A percentile compares a stretch with the other conserved stretches of the same genome.
Conservation (phyloP, 2,329 filamentous ascomycete species). For the Endocalyx cinctus region DNA sequence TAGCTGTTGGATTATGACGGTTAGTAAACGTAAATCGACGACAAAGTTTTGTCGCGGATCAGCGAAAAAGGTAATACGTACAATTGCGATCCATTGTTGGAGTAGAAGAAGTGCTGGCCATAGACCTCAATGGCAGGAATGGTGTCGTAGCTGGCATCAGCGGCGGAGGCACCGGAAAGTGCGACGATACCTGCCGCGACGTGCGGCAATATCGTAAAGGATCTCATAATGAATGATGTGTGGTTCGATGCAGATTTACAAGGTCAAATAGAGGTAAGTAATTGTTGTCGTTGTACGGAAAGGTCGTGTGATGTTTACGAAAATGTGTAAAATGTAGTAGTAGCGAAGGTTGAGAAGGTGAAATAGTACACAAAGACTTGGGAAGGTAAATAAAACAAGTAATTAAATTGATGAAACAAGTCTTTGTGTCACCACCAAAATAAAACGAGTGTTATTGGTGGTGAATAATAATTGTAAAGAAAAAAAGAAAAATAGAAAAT, state of each 20-base stretch:
- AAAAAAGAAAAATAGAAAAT: too few species aligned
- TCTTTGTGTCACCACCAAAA: slow-evolving; percentile 1
- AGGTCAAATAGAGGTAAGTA: too few species aligned
- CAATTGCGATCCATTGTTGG: slow-evolving; percentile 65
- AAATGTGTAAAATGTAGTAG: too few species aligned
- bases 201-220: slow-evolving; percentile 18
- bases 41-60: background rate
- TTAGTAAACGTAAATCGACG: too few species aligned
- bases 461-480: slow-evolving; percentile 1
- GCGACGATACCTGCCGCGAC: slow-evolving; percentile 19
- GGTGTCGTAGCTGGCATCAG: slow-evolving; percentile 23
- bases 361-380: too few species aligned
- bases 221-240: slow-evolving; percentile 25
- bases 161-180: slow-evolving; percentile 21
- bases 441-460: slow-evolving; percentile 1
- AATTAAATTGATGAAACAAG: background rate
- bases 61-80: slow-evolving; percentile 28
- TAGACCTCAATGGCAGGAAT: slow-evolving; percentile 25
- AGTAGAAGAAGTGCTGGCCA: slow-evolving; percentile 32
- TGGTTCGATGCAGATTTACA: too few species aligned
- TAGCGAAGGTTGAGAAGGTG: slow-evolving; percentile 2
- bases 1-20: slow-evolving; percentile 40
- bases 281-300: too few species aligned
- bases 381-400: too few species aligned
- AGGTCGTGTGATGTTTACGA: too few species aligned